Evolutionary conservation across 768 basidiomycete genomes (phyloP).

Genomic region (Lactarius sanguifluus): DNA sequence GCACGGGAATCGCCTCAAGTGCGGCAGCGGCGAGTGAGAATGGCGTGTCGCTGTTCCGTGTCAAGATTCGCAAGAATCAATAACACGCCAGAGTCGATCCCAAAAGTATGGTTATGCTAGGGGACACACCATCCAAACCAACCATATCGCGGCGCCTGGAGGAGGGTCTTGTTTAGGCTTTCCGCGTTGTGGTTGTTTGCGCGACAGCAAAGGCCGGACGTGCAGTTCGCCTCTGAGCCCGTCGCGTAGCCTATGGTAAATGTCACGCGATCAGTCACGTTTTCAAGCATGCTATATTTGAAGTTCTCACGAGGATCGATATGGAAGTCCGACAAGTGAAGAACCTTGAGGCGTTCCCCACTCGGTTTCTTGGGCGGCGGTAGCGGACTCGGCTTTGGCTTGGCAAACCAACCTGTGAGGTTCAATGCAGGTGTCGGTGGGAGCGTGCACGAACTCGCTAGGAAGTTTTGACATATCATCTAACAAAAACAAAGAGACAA

Average conservation of each 20-base stretch:
- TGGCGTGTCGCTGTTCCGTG: constrained; percentile 53
- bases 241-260: constrained; percentile 58
- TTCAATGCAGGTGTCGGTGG: constrained; percentile 62
- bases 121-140: constrained; percentile 53
- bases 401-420: constrained; percentile 67
- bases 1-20: constrained; percentile 63
- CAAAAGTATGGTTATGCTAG: not conserved
- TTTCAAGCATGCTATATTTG: not conserved
- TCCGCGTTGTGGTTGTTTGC: constrained; percentile 47
- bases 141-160: constrained; percentile 69
- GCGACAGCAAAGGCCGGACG: constrained; percentile 65
- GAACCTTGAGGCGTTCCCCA: constrained; percentile 64
- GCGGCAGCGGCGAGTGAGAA: constrained; percentile 58
- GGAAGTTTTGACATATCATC: constrained; percentile 62
- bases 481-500: constrained; percentile 28
- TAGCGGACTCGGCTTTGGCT: constrained; percentile 70
- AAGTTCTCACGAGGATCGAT: constrained; percentile 68
- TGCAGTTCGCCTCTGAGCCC: constrained; percentile 72
- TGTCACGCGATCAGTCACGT: constrained; percentile 7
- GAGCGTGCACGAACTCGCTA: constrained; percentile 49
- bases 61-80: not conserved
- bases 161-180: constrained; percentile 51
- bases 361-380: constrained; percentile 58
- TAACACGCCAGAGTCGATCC: not conserved
- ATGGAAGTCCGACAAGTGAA: constrained; percentile 79